A percentile compares a stretch with the other conserved stretches of the same genome.
Evolutionary conservation across 495 filamentous ascomycete species (phyloP).

Genomic region (Penicillium samsonianum): DNA sequence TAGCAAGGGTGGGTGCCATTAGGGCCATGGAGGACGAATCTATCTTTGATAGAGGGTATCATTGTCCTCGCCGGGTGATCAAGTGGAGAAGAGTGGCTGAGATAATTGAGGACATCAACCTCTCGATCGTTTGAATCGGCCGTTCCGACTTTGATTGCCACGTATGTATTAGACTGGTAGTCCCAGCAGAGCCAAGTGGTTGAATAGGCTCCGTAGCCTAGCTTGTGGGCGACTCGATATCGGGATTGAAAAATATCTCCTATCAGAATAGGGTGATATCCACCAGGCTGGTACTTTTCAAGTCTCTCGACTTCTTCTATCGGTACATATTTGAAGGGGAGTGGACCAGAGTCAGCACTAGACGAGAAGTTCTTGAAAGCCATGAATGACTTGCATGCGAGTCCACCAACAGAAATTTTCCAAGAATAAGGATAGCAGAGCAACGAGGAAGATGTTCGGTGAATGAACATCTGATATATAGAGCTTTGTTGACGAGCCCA

Average conservation of each 20-base stretch:
- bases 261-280: constrained; percentile 43
- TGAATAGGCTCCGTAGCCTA: constrained; percentile 32
- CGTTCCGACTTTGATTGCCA: constrained; percentile 31
- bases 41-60: constrained; percentile 33
- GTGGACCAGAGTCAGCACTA: constrained; percentile 2
- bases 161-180: constrained; percentile 15
- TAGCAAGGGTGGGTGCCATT: constrained; percentile 47
- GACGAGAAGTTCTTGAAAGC: neutral
- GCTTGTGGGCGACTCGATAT: constrained; percentile 43
- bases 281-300: constrained; percentile 33
- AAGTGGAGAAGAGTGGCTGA: constrained; percentile 9
- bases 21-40: constrained; percentile 37
- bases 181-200: constrained; percentile 28
- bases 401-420: neutral
- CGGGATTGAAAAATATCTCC: constrained; percentile 36
- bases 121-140: constrained; percentile 20
- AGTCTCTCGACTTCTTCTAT: constrained; percentile 14
- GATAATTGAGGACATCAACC: constrained; percentile 12
- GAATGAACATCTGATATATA: constrained; percentile 3
- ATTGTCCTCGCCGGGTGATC: constrained; percentile 16
- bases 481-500: constrained; percentile 8
- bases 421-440: neutral
- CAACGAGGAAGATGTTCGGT: neutral
- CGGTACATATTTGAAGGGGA: constrained; percentile 4
- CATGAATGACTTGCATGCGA: neutral